Evolutionary conservation across 441 rosid genomes (phyloP).

Genomic region (Erysimum cheiri): DNA sequence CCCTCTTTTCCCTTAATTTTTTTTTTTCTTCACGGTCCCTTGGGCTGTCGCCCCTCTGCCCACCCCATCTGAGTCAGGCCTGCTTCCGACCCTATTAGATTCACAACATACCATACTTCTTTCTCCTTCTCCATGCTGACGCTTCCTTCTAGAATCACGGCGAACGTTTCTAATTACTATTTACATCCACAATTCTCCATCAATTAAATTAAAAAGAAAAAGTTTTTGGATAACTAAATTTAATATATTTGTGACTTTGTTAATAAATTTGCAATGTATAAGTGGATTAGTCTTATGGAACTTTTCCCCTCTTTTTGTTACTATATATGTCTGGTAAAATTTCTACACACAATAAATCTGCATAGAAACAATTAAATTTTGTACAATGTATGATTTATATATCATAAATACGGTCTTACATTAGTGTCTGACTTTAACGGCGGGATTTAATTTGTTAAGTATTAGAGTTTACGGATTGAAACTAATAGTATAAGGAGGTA

Average conservation of each 20-base stretch:
- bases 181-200: constrained; percentile 4
- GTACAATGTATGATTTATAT: background rate
- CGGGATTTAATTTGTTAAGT: constrained; percentile 36
- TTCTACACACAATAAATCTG: constrained; percentile 33
- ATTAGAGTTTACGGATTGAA: background rate
- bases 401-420: constrained; percentile 18
- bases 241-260: background rate
- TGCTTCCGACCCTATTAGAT: too few relatives aligned
- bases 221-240: background rate
- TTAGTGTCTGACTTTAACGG: constrained; percentile 41
- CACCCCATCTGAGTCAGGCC: too few relatives aligned
- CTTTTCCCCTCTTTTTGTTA: constrained; percentile 16
- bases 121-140: too few relatives aligned
- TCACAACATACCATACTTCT: too few relatives aligned
- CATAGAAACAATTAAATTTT: background rate
- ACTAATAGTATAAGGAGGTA: constrained; percentile 17
- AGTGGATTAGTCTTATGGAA: constrained; percentile 37
- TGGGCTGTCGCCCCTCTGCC: too few relatives aligned
- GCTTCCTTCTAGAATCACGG: too few relatives aligned
- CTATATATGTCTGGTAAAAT: constrained; percentile 41
- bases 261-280: constrained; percentile 26
- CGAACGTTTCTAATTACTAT: too few relatives aligned
- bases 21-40: too few relatives aligned
- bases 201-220: background rate
- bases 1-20: too few relatives aligned